phyloP scores from a whole-genome alignment of 768 basidiomycete genomes.

The Leccinum disarticulatum region DNA sequence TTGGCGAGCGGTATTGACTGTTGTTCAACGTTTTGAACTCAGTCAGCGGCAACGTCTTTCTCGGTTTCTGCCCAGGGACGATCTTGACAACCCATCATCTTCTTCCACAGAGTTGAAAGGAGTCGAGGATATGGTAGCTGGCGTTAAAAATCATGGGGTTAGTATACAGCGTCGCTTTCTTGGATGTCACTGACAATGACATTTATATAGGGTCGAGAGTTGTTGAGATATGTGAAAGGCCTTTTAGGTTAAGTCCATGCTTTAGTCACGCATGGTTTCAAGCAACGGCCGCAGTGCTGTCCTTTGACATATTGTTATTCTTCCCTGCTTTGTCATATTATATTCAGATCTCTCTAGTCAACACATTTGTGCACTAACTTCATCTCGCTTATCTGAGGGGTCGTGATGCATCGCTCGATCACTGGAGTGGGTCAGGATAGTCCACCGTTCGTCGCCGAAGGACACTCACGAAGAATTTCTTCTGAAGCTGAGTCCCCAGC shows the following conservation, averaged over 20 bases:
- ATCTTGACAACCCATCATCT: conserved; percentile 34
- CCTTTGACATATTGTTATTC: neutral
- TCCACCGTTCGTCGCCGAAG: too few species aligned
- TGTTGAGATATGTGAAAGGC: conserved; percentile 70
- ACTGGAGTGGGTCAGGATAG: neutral
- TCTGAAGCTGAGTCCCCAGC: neutral
- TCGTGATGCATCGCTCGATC: neutral
- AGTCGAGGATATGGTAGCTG: conserved; percentile 74
- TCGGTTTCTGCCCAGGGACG: conserved; percentile 28
- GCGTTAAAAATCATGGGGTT: conserved; percentile 75
- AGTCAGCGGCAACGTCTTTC: conserved; percentile 50
- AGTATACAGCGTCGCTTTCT: conserved; percentile 30
- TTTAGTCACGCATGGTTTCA: neutral
- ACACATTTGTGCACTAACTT: neutral
- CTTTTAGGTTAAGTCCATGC: conserved; percentile 50
- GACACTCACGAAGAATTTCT: conserved; percentile 4
- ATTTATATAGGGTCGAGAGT: conserved; percentile 56
- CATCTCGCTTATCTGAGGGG: neutral
- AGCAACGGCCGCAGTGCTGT: conserved; percentile 1
- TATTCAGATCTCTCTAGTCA: neutral
- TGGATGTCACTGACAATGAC: conserved; percentile 6
- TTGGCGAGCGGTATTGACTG: conserved; percentile 76
- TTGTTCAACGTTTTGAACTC: conserved; percentile 65
- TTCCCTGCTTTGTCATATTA: neutral
- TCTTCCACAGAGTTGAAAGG: conserved; percentile 37